Conservation (phyloP, 2,329 filamentous ascomycete species). For the Exserohilum turcica region DNA sequence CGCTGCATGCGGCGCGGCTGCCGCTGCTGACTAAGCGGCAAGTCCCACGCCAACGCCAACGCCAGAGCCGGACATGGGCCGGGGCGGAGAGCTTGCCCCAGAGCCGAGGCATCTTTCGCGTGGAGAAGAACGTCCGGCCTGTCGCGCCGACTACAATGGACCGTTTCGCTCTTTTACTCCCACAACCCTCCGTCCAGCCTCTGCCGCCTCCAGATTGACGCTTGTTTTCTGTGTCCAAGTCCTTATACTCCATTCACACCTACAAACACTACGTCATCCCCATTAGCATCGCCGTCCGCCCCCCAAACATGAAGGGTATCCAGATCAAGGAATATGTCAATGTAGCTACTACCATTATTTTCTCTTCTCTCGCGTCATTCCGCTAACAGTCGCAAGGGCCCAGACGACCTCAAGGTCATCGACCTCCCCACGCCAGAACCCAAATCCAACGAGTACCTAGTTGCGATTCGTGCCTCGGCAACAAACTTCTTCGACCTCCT, state of each 20-base stretch:
- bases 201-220: not conserved
- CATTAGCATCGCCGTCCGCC: not conserved
- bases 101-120: slow-evolving; percentile 16
- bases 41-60: no score
- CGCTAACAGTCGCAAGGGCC: slow-evolving; percentile 64
- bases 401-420: slow-evolving; percentile 76
- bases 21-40: slow-evolving; percentile 12
- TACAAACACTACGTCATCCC: not conserved
- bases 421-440: slow-evolving; percentile 76
- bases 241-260: not conserved
- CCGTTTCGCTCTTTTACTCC: not conserved
- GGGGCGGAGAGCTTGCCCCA: slow-evolving; percentile 5
- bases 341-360: slow-evolving; percentile 53
- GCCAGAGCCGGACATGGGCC: slow-evolving; percentile 1
- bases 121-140: slow-evolving; percentile 6
- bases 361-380: slow-evolving; percentile 8
- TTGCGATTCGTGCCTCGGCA: slow-evolving; percentile 83
- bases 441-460: slow-evolving; percentile 75
- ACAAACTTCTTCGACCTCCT: slow-evolving; percentile 98
- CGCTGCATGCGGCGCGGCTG: slow-evolving; percentile 10
- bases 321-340: slow-evolving; percentile 76
- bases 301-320: slow-evolving; percentile 69
- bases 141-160: slow-evolving; percentile 7
- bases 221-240: no score
- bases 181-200: not conserved